Evolutionary conservation across 192 early-diverging fungal species (phyloP).

Genomic region (Coemansia guatemalensis): DNA sequence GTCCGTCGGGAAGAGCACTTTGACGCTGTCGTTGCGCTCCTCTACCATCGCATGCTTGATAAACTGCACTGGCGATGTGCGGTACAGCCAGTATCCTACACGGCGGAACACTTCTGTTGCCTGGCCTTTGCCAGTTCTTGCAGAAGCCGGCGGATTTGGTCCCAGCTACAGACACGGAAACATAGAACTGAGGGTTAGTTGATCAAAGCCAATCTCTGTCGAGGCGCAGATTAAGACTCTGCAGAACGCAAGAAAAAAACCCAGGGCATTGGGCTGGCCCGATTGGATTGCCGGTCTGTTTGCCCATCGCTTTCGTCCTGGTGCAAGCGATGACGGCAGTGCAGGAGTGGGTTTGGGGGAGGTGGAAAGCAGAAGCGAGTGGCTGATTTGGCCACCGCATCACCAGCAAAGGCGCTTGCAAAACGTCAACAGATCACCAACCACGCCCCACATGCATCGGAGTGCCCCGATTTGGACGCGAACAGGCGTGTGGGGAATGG

Average conservation of each 20-base stretch:
- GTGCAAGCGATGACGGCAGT: not conserved
- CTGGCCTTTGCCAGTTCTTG: constrained; percentile 48
- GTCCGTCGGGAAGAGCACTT: constrained; percentile 47
- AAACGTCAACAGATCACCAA: constrained; percentile 28
- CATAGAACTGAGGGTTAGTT: not conserved
- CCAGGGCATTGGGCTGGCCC: not conserved
- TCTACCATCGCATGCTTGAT: constrained; percentile 55
- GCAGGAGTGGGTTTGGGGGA: not conserved
- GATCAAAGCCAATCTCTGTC: not conserved
- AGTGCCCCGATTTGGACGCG: constrained; percentile 4
- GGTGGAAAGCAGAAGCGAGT: not conserved
- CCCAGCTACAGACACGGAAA: constrained; percentile 33
- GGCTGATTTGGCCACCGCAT: not conserved
- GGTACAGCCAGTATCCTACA: constrained; percentile 56
- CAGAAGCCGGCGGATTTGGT: constrained; percentile 40
- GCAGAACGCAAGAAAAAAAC: not conserved
- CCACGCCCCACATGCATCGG: constrained; percentile 5
- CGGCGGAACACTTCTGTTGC: constrained; percentile 49
- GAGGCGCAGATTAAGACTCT: not conserved
- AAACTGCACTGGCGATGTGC: constrained; percentile 54
- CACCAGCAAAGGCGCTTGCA: not conserved
- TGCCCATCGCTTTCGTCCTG: not conserved
- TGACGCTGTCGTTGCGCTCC: constrained; percentile 51
- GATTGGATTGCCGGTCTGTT: not conserved
- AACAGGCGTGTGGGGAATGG: not conserved